Percentiles rank a stretch among this genome's conserved stretches.
These are phyloP conservation scores for Flagelloscypha sp. DNA, from an alignment of 768 basidiomycete species.

Conservation along the genomic window DNA sequence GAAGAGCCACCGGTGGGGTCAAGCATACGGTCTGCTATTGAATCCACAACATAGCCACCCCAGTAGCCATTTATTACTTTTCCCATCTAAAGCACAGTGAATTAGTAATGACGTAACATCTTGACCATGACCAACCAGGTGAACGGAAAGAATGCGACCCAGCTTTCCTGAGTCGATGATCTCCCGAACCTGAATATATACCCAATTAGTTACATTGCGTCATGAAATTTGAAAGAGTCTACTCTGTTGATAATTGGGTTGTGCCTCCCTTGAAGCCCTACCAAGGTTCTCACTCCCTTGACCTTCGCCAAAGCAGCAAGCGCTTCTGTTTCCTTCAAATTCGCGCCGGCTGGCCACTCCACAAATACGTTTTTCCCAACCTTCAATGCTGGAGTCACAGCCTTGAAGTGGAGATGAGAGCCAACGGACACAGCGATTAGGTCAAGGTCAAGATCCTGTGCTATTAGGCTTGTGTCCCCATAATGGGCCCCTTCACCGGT, in stretches of 20 bases:
- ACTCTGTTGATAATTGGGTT: slow-evolving; percentile 4
- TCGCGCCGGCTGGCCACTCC: slow-evolving; percentile 17
- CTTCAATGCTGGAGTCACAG: slow-evolving; percentile 12
- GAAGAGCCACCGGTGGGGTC: slow-evolving; percentile 12
- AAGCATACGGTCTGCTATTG: background rate
- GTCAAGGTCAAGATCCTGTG: slow-evolving; percentile 14
- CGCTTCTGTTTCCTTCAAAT: slow-evolving; percentile 11
- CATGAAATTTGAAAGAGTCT: too few relatives aligned
- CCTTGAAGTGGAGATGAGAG: slow-evolving; percentile 8
- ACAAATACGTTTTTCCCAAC: slow-evolving; percentile 17
- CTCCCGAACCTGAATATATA: background rate
- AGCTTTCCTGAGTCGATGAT: slow-evolving; percentile 2
- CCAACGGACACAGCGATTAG: slow-evolving; percentile 16
- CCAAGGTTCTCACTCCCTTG: slow-evolving; percentile 11
- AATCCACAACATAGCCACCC: background rate
- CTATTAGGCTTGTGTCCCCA: too few relatives aligned
- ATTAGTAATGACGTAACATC: too few relatives aligned
- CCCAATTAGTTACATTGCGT: too few relatives aligned
- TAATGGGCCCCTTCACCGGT: too few relatives aligned
- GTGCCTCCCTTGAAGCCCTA: slow-evolving; percentile 15
- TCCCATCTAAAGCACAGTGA: too few relatives aligned
- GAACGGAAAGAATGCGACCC: background rate
- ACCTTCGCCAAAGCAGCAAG: slow-evolving; percentile 11
- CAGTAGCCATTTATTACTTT: background rate
- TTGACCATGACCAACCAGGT: background rate